Evolutionary conservation across 2,329 filamentous ascomycete genomes (phyloP), one percentile per base, ranked within the genome.

Genomic region (Xylaria hypoxylon): DNA sequence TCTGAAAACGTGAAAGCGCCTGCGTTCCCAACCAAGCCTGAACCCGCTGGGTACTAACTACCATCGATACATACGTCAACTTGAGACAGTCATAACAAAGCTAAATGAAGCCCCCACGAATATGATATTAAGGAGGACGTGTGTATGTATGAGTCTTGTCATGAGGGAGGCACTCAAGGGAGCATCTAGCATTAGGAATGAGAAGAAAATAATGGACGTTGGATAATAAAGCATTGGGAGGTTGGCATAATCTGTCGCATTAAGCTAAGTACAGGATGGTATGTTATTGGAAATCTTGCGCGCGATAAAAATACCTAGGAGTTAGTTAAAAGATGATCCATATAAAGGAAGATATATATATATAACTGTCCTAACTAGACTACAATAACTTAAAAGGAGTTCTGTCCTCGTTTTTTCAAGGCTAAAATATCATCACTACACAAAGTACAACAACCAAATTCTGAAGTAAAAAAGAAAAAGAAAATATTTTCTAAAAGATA

Each of bases 1-100:
- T 80, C 79, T n/a, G 70, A 76, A 51, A 84, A 85, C 67, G 70
- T 80, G 19, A 77, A 78, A 26, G 78, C 74, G 8, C 79, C 85
- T 0, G 78, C 80, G 1, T 82, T 86, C 64, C 85, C 86, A 1
- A 62, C 70, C 19, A 81, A 82, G 68, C 81, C 82, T 0, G 84
- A 88, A 72, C 83, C 82, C n/a, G 83, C 86, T 5, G 86, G 86
- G 6, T 83, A 81, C 64, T 84, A 75, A 58, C 11, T 42, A 10
- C 13, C 22, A 42, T 53, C 15, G 2, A 17, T 26, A 44, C 10
- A 24, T 26, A 15, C n/a, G 2, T 11, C n/a, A n/a, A n/a, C 2
- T 47, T n/a, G 13, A 50, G 24, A 31, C 19, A 10, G 31, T 8
- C 5, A 40, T 52, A n/a, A 47, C 33, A 38, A 24, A 15, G 24